Evolutionary conservation across 352 stramenopile genomes (phyloP).

Genomic region (Phytophthora rubi): DNA sequence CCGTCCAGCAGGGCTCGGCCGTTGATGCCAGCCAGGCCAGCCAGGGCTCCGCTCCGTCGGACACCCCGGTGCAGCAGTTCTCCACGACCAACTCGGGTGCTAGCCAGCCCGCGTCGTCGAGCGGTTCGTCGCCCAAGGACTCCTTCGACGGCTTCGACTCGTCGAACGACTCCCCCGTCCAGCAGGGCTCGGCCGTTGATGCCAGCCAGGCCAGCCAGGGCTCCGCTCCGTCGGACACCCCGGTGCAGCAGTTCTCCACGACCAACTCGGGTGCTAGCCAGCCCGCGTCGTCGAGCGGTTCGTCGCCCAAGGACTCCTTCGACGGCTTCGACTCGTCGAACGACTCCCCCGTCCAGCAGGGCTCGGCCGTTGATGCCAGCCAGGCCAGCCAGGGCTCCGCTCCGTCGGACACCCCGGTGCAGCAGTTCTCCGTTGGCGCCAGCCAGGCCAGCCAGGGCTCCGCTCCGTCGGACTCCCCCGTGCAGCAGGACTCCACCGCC

Average conservation of each 20-base stretch:
- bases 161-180: slow-evolving; percentile 19
- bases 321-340: slow-evolving; percentile 2
- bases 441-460: no score
- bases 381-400: no score
- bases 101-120: no score
- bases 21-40: slow-evolving; percentile 2
- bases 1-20: background rate
- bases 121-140: background rate
- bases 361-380: background rate
- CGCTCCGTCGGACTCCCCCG: background rate
- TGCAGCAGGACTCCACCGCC: slow-evolving; percentile 7
- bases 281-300: background rate
- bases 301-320: background rate
- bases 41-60: background rate
- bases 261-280: background rate
- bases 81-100: background rate
- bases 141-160: background rate
- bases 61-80: no score
- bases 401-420: no score
- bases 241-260: no score
- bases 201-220: slow-evolving; percentile 16
- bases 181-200: slow-evolving; percentile 14
- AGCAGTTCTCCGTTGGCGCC: no score
- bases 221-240: background rate
- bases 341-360: slow-evolving; percentile 1